A percentile compares a stretch with the other conserved stretches of the same genome.
phyloP scores from a whole-genome alignment of 2,329 filamentous ascomycete species.

The Teratosphaeria nubilosa region DNA sequence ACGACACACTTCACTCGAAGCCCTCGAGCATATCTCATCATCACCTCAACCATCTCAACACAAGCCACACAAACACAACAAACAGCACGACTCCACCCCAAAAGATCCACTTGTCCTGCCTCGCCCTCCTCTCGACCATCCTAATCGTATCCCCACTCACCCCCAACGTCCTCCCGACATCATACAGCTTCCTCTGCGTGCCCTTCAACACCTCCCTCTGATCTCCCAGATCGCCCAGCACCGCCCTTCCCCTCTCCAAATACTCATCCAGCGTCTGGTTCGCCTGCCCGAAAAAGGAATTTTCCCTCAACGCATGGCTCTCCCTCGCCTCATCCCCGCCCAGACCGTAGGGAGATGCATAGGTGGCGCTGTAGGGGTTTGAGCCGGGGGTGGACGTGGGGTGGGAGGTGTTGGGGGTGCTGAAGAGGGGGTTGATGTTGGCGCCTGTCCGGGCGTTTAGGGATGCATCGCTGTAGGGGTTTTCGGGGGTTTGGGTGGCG shows the following conservation, averaged over 20 bases:
- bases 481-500: conserved; percentile 66
- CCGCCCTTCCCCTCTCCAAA: conserved; percentile 78
- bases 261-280: conserved; percentile 88
- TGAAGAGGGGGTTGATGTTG: conserved; percentile 27
- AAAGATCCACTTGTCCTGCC: conserved; percentile 98
- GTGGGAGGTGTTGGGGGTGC: conserved; percentile 26
- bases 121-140: conserved; percentile 85
- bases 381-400: conserved; percentile 20
- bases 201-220: conserved; percentile 93
- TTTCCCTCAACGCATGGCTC: conserved; percentile 75
- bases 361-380: conserved; percentile 31
- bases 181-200: conserved; percentile 84
- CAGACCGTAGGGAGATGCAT: conserved; percentile 27
- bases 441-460: conserved; percentile 21
- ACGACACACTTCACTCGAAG: background rate
- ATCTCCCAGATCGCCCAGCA: conserved; percentile 76
- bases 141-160: conserved; percentile 93
- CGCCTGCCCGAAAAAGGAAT: conserved; percentile 74
- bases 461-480: conserved; percentile 66
- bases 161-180: conserved; percentile 84
- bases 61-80: conserved; percentile 83
- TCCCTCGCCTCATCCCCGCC: conserved; percentile 44
- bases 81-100: conserved; percentile 78
- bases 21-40: background rate
- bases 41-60: conserved; percentile 60